Evolutionary conservation across 768 basidiomycete genomes (phyloP), one percentile per base, ranked within the genome.

Genomic region (Kwoniella europaea): DNA sequence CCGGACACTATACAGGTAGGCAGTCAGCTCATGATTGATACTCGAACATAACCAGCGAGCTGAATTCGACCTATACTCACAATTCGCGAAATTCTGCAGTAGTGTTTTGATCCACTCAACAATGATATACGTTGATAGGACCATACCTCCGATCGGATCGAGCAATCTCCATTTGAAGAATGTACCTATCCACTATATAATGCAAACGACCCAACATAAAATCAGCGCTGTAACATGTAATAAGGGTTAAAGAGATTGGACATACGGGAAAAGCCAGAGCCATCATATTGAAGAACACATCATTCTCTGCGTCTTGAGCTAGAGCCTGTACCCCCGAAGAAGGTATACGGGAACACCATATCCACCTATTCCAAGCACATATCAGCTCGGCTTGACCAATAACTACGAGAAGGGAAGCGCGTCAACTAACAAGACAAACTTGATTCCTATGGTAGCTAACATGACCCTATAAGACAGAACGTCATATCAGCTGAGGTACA

Each of bases 291-390:
- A 86, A 84, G 29, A 80, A 80, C 2, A 83, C 82, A 66, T 86
- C 85, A 66, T 85, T 85, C 74, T 85, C 82, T 3, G 85, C 85
- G 64, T 86, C 85, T 65, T 86, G 85, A 16, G 84, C 82, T 13
- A 86, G 70, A 15, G 85, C 85, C 71, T 83, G 79, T 2, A 84
- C 83, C 1, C 78, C 76, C 0, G 82, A 81, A 1, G 79, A 81
- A 7, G 81, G 81, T 42, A 83, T 83, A 13, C 76, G 66, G 15
- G 81, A 76, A 56, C 82, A 83, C 82, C 82, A 83, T 6, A 79
- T 58, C 80, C 80, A 83, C 16, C 81, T 82, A 58, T 16, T 29
- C 10, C 6, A 29, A 3, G 1, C 1, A 29, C 52, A 20, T 69
- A 46, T 55, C 56, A 13, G 18, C 6, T 42, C n/a, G 35, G 54